phyloP scores from a whole-genome alignment of 371 early-diverging fungal genomes.

The Mycotypha africana region DNA sequence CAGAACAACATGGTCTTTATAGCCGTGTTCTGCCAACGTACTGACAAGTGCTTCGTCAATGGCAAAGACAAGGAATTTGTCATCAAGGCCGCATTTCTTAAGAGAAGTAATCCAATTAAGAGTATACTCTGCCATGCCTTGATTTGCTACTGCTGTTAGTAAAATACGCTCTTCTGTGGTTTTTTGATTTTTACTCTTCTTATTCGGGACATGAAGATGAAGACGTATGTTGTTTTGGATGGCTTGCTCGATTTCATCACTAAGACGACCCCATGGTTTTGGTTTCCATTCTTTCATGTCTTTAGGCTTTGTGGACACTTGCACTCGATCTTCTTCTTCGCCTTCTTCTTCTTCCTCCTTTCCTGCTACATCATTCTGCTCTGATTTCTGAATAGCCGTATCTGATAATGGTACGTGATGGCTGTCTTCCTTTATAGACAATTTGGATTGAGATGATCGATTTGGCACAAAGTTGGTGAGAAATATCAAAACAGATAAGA shows the following conservation, averaged over 20 bases:
- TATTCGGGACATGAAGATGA: too few relatives aligned
- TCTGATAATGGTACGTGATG: not conserved
- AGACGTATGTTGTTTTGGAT: constrained; percentile 7
- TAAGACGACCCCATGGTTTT: constrained; percentile 13
- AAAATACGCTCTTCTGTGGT: constrained; percentile 13
- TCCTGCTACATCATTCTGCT: not conserved
- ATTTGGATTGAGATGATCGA: constrained; percentile 5
- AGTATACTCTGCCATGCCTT: constrained; percentile 36
- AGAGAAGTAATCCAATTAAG: constrained; percentile 35
- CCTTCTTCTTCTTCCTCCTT: not conserved
- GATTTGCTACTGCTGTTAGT: constrained; percentile 31
- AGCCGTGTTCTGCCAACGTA: constrained; percentile 16
- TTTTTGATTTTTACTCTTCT: not conserved
- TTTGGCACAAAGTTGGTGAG: too few relatives aligned
- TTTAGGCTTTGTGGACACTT: constrained; percentile 4
- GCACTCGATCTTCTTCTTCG: constrained; percentile 14
- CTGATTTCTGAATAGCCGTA: not conserved
- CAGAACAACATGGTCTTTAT: constrained; percentile 20
- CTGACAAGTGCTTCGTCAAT: constrained; percentile 26
- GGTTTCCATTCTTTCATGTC: constrained; percentile 16
- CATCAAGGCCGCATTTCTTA: constrained; percentile 17
- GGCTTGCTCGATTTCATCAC: constrained; percentile 9
- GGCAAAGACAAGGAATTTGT: constrained; percentile 34
- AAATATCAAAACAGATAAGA: too few relatives aligned
- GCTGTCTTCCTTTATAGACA: not conserved